Conservation (phyloP, 2,329 filamentous ascomycete species). For the Lachnellula hyalina region DNA sequence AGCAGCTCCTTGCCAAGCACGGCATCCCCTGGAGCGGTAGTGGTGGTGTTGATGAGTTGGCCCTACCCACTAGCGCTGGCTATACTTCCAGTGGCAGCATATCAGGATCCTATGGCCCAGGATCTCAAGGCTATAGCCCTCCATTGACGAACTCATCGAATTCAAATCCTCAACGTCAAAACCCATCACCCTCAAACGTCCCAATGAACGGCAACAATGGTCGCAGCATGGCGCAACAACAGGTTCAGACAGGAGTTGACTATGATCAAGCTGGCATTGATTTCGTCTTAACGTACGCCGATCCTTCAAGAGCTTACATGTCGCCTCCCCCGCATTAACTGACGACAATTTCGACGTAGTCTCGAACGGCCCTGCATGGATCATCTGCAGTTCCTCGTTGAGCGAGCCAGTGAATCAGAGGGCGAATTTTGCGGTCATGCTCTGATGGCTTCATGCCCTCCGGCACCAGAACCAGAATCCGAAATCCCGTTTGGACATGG, state of each 20-base stretch:
- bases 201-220: constrained; percentile 9
- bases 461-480: constrained; percentile 39
- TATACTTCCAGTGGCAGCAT: constrained; percentile 52
- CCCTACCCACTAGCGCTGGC: constrained; percentile 42
- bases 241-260: constrained; percentile 46
- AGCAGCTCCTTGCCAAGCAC: constrained; percentile 47
- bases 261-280: constrained; percentile 83
- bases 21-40: constrained; percentile 39
- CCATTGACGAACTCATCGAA: constrained; percentile 17
- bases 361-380: constrained; percentile 93
- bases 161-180: constrained; percentile 12
- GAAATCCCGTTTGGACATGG: constrained; percentile 49
- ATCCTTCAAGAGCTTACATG: constrained; percentile 59
- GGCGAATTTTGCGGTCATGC: constrained; percentile 79
- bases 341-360: constrained; percentile 42
- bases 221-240: constrained; percentile 23
- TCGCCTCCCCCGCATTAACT: constrained; percentile 57
- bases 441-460: constrained; percentile 87
- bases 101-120: constrained; percentile 55
- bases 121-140: constrained; percentile 34
- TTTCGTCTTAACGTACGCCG: constrained; percentile 82
- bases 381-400: constrained; percentile 75
- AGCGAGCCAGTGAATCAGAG: constrained; percentile 52
- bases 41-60: constrained; percentile 28
- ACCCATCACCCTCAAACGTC: background rate